These are phyloP conservation scores for Dryadomyces quercus-mongolicae DNA, from an alignment of 2,329 filamentous ascomycete species.

Conservation along the genomic window DNA sequence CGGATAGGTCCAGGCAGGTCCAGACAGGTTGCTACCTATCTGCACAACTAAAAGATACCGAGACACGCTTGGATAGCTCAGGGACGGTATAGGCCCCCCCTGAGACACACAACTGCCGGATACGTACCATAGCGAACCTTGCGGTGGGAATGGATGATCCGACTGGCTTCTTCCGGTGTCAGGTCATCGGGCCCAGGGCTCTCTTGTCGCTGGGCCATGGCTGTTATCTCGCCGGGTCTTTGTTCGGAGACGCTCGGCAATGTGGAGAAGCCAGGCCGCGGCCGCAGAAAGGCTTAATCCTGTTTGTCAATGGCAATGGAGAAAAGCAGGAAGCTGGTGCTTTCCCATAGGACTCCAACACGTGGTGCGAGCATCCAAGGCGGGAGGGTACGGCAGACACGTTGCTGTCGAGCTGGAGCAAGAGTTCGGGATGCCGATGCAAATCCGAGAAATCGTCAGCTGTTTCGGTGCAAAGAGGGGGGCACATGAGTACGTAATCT, in stretches of 20 bases:
- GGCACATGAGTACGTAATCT: not conserved
- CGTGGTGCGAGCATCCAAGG: not conserved
- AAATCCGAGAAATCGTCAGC: constrained; percentile 10
- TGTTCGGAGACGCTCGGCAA: constrained; percentile 10
- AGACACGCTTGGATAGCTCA: not conserved
- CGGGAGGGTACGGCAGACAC: not conserved
- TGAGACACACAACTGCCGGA: not conserved
- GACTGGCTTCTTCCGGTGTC: constrained; percentile 53
- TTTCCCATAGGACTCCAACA: not conserved
- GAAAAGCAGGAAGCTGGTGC: not conserved
- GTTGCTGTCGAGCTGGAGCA: not conserved
- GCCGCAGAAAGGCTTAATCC: not conserved
- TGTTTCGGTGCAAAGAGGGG: not conserved
- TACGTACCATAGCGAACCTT: constrained; percentile 55
- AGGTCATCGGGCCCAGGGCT: constrained; percentile 41
- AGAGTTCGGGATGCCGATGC: constrained; percentile 11
- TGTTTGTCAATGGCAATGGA: not conserved
- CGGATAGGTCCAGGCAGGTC: too few relatives aligned
- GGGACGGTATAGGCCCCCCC: not conserved
- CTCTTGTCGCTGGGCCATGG: constrained; percentile 32
- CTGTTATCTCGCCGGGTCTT: not conserved
- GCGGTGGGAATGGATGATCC: constrained; percentile 57
- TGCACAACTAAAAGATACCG: too few relatives aligned
- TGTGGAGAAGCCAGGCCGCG: constrained; percentile 7
- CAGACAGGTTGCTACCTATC: too few relatives aligned